These are phyloP conservation scores for Aphanomyces euteiches DNA, from an alignment of 352 stramenopile genomes.

Conservation along the genomic window DNA sequence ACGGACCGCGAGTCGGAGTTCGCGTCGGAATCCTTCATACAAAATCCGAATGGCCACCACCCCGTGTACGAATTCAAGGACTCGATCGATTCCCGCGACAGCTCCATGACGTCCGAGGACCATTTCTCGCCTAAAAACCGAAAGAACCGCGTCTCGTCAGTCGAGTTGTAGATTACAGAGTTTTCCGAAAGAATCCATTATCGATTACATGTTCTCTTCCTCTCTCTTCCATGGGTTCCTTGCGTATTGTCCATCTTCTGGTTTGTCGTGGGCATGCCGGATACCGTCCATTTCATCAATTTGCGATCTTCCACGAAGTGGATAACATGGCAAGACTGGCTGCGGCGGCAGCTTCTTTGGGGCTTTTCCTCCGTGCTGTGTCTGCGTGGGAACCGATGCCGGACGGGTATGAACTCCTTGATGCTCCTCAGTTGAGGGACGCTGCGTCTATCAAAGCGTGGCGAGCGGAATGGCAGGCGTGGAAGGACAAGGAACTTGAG, in stretches of 20 bases:
- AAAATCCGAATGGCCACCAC: not conserved
- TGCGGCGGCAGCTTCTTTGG: no score
- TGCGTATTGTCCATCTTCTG: no score
- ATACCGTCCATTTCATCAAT: no score
- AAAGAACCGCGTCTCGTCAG: constrained; percentile 15
- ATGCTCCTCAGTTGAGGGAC: constrained; percentile 44
- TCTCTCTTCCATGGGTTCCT: not conserved
- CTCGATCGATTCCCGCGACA: constrained; percentile 30
- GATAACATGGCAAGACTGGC: no score
- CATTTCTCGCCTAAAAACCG: not conserved
- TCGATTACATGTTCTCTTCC: not conserved
- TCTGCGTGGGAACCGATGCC: constrained; percentile 67
- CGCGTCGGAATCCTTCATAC: constrained; percentile 5
- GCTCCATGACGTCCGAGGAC: constrained; percentile 10
- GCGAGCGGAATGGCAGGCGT: constrained; percentile 53
- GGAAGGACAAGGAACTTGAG: constrained; percentile 68
- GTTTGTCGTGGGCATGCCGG: no score
- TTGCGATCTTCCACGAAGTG: no score
- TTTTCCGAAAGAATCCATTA: no score
- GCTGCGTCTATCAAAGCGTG: constrained; percentile 41
- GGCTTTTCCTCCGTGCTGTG: not conserved
- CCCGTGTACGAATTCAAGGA: constrained; percentile 29
- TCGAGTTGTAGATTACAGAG: constrained; percentile 20
- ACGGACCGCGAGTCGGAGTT: constrained; percentile 21
- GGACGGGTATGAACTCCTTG: constrained; percentile 76